Evolutionary conservation across 2,329 filamentous ascomycete species (phyloP).

Genomic region (Diaporthe sp.): DNA sequence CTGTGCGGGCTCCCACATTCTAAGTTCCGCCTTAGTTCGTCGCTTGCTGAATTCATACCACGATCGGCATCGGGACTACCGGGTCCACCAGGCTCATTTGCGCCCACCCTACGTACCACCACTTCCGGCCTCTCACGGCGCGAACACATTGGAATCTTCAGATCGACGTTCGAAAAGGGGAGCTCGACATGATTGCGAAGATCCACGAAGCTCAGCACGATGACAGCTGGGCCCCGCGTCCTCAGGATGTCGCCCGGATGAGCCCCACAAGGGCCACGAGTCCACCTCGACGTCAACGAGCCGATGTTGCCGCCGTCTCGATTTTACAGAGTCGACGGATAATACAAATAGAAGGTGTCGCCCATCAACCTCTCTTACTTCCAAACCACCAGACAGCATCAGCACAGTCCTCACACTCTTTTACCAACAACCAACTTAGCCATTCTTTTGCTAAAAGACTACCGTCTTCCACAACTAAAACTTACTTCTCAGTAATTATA

Average conservation of each 20-base stretch:
- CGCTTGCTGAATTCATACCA: not conserved
- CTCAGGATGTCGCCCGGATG: not conserved
- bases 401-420: constrained; percentile 31
- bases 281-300: not conserved
- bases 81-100: constrained; percentile 21
- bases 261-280: constrained; percentile 9
- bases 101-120: not conserved
- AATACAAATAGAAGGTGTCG: constrained; percentile 34
- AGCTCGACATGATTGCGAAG: constrained; percentile 16
- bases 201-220: not conserved
- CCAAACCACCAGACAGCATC: constrained; percentile 12
- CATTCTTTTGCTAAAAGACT: constrained; percentile 32
- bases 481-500: constrained; percentile 32
- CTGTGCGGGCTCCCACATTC: constrained; percentile 13
- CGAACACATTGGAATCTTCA: constrained; percentile 31
- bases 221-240: constrained; percentile 10
- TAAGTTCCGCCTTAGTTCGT: constrained; percentile 11
- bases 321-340: not conserved
- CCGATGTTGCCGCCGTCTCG: not conserved
- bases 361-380: constrained; percentile 22
- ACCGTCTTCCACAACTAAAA: constrained; percentile 11
- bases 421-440: constrained; percentile 23
- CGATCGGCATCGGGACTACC: constrained; percentile 32
- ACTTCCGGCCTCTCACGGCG: not conserved
- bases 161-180: constrained; percentile 19